Evolutionary conservation across 352 stramenopile genomes (phyloP), one percentile per base, ranked within the genome.

Genomic region (Elongisporangium undulatum): DNA sequence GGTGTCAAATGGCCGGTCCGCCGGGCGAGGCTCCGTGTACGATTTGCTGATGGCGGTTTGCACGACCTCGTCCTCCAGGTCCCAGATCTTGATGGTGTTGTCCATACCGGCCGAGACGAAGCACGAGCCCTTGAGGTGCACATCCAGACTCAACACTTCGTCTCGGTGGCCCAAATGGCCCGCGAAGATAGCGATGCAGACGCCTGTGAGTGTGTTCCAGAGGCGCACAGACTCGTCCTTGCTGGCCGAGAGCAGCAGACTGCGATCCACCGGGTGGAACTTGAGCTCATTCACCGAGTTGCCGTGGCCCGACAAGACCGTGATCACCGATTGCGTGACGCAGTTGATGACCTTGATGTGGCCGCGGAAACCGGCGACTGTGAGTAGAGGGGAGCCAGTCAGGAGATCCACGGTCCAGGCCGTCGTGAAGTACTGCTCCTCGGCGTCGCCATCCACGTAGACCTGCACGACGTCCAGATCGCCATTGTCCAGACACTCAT

Each of bases 41-140:
- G 81, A 90, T 59, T 85, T 85, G 29, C 69, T 65, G 49, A 95
- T 92, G 5, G 85, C 87, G n/a, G 60, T 77, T 58, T 89, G 74
- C 56, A 96, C 75, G 2, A 74, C 71, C 15, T 80, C 68, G 39
- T 85, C 75, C 51, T 94, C 82, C 19, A 97, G 77, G 59, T 92
- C 85, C 95, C 95, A 98, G n/a, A 98, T 72, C 62, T 97, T 97
- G 56, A 98, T 77, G 7, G 77, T 97, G 64, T 97, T 97, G 72
- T 98, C 95, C 81, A 97, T 97, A 20, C 90, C 92, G 0, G 77
- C 77, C 20, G 81, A 95, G 38, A 90, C 89, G 67, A 98, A 97
- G 67, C 81, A 92, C 20, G 80, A 76, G 15, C 94, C 94, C 49
- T 85, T 83, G n/a, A 90, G 63, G 63, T 98, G 93, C 53, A 96